Evolutionary conservation across 1,284 basidiomycete genomes (phyloP).

Genomic region (Pholiota adiposa): DNA sequence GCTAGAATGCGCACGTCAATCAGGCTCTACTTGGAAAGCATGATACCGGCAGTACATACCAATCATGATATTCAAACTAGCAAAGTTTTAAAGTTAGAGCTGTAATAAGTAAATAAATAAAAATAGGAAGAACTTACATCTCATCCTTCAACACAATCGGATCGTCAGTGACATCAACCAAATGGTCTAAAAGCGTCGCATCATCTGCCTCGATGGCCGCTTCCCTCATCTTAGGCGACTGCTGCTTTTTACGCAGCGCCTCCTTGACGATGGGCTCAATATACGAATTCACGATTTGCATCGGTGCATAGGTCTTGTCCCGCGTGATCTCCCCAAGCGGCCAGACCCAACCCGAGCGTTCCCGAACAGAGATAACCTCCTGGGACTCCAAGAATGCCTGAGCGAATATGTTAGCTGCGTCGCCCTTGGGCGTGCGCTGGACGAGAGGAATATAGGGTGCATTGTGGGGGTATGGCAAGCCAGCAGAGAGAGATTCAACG

Average conservation of each 20-base stretch:
- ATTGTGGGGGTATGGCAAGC: conserved; percentile 48
- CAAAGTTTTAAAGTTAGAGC: conserved; percentile 6
- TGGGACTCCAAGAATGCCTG: conserved; percentile 43
- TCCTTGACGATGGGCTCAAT: conserved; percentile 53
- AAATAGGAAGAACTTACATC: conserved; percentile 22
- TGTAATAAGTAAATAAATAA: conserved; percentile 13
- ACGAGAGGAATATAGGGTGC: conserved; percentile 22
- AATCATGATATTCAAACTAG: conserved; percentile 51
- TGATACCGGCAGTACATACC: conserved; percentile 20
- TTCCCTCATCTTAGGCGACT: conserved; percentile 25
- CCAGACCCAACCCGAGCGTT: conserved; percentile 47
- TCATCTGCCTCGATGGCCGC: conserved; percentile 35
- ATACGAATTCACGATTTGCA: conserved; percentile 53
- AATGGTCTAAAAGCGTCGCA: conserved; percentile 53
- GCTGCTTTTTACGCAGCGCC: conserved; percentile 45
- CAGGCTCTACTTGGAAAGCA: conserved; percentile 6
- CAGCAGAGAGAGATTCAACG: conserved; percentile 43
- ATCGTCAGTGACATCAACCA: conserved; percentile 50
- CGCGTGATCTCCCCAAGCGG: conserved; percentile 50
- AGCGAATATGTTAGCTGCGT: conserved; percentile 35
- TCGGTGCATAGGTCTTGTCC: conserved; percentile 47
- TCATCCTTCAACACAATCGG: conserved; percentile 38
- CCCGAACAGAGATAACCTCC: conserved; percentile 40
- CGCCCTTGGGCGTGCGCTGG: conserved; percentile 17
- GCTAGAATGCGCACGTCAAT: conserved; percentile 27